Base-by-base conservation (phyloP, 805 yeast genomes). In the Cyberlindnera mississippiensis region DNA sequence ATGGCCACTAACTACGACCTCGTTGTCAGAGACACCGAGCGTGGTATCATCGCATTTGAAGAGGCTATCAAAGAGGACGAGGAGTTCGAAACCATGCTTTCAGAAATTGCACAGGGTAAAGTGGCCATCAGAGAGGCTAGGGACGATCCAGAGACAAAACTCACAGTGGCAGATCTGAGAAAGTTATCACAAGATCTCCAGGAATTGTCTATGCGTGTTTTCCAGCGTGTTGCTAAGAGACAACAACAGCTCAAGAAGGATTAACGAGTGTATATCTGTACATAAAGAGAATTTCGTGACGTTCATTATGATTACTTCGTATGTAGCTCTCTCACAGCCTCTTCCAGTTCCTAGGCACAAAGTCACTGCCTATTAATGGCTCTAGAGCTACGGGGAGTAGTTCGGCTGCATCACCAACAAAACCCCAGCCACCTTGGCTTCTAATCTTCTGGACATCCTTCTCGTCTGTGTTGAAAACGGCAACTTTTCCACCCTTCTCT, bases 21-120 rank as follows among this genome's bases (percentile, higher is more conserved):
- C 55, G 72, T 83, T 38, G 78, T 88, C 53, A 82, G 84, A 56
- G 99, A 93, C 64, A 88, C 96, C 38, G 96, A 89, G 64, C 75
- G 75, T 65, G 91, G 96, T 9, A 69, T 93, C 48, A 70, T 71
- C 51, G 95, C 86, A 67, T 84, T 83, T 58, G 72, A 73, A 8
- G 62, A 64, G 7, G 46, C 63, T 8, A 71, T 78, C 4, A 48
- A 59, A 6, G 72, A 68, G 46, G 88, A 82, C 54, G 75, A 70
- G 59, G 64, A 75, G 39, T 78, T 72, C 60, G 68, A 68, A 51
- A 33, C 30, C 5, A 72, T 75, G 59, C 68, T 67, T 41, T 70
- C 61, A 35, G 66, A 63, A 57, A 71, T 77, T 34, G 60, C 72
- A 42, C 69, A 76, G 46, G 69, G 80, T 61, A 81, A 84, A 72